Percentiles rank a stretch among this genome's conserved stretches.
These are phyloP conservation scores for Puccinia hordei DNA, from an alignment of 1,284 basidiomycete species.

Conservation along the genomic window DNA sequence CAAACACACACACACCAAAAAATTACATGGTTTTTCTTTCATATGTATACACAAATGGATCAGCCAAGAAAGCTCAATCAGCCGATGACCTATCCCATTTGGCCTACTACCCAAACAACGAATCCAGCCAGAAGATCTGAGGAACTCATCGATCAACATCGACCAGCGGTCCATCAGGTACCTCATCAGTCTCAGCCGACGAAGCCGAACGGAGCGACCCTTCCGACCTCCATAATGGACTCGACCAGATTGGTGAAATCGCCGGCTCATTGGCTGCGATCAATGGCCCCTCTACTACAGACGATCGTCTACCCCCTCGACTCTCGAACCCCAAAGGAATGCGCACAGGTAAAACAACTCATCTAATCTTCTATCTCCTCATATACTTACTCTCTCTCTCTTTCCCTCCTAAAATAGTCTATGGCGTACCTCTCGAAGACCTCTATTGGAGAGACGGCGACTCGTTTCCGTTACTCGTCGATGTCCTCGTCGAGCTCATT, in stretches of 20 bases:
- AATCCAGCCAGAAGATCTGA: slow-evolving; percentile 35
- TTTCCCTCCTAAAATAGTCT: slow-evolving; percentile 10
- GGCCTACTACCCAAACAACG: slow-evolving; percentile 35
- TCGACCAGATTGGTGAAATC: slow-evolving; percentile 47
- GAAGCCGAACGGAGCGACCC: background rate
- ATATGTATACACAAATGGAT: slow-evolving; percentile 11
- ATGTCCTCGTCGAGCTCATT: slow-evolving; percentile 43
- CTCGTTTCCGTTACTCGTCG: slow-evolving; percentile 31
- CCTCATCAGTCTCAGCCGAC: slow-evolving; percentile 5
- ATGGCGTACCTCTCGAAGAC: slow-evolving; percentile 43
- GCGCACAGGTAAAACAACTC: slow-evolving; percentile 20
- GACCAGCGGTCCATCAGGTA: background rate
- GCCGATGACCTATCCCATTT: slow-evolving; percentile 47
- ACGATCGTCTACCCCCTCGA: slow-evolving; percentile 33
- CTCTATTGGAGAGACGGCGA: slow-evolving; percentile 47
- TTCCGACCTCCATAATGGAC: slow-evolving; percentile 10
- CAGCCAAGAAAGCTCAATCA: slow-evolving; percentile 46
- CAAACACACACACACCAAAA: background rate
- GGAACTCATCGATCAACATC: background rate
- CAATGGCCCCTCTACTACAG: background rate
- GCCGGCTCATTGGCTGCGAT: slow-evolving; percentile 38
- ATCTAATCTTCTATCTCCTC: background rate
- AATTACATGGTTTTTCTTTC: background rate
- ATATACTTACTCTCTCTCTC: background rate
- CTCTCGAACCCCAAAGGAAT: slow-evolving; percentile 43